phyloP scores from a whole-genome alignment of 225 moss, liverwort and hornwort species.

The Bryum argenteum region DNA sequence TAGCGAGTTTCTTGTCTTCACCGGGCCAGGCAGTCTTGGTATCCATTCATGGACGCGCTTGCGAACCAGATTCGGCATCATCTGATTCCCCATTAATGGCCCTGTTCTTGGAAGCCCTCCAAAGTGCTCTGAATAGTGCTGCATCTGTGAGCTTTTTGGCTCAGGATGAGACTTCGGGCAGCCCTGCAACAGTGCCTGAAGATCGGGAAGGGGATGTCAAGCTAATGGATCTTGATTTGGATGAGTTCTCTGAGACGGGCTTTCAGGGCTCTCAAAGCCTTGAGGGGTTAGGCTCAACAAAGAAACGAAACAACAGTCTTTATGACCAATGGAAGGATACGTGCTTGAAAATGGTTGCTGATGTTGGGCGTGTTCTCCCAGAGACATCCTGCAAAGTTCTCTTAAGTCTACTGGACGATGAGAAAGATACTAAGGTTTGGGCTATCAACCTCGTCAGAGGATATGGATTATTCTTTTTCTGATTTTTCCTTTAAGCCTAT shows the following conservation, averaged over 20 bases:
- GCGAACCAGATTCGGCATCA: slow-evolving; percentile 28
- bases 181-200: slow-evolving; percentile 41
- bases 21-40: slow-evolving; percentile 66
- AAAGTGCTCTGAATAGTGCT: slow-evolving; percentile 53
- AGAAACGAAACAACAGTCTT: slow-evolving; percentile 42
- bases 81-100: slow-evolving; percentile 49
- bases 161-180: slow-evolving; percentile 38
- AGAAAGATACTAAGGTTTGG: slow-evolving; percentile 66
- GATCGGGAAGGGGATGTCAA: slow-evolving; percentile 55
- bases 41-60: slow-evolving; percentile 48
- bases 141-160: slow-evolving; percentile 42
- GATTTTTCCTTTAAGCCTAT: not conserved
- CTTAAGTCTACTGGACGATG: slow-evolving; percentile 58
- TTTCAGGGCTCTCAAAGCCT: slow-evolving; percentile 41
- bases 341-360: slow-evolving; percentile 62
- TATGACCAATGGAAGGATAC: slow-evolving; percentile 65
- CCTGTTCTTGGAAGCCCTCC: slow-evolving; percentile 54
- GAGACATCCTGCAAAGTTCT: slow-evolving; percentile 63
- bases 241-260: slow-evolving; percentile 61
- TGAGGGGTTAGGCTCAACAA: slow-evolving; percentile 40
- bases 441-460: slow-evolving; percentile 14
- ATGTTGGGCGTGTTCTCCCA: slow-evolving; percentile 72
- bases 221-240: slow-evolving; percentile 86
- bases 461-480: not conserved
- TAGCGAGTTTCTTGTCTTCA: slow-evolving; percentile 56